Conservation (phyloP, 2,329 filamentous ascomycete species). For the Didymella pinodella region DNA sequence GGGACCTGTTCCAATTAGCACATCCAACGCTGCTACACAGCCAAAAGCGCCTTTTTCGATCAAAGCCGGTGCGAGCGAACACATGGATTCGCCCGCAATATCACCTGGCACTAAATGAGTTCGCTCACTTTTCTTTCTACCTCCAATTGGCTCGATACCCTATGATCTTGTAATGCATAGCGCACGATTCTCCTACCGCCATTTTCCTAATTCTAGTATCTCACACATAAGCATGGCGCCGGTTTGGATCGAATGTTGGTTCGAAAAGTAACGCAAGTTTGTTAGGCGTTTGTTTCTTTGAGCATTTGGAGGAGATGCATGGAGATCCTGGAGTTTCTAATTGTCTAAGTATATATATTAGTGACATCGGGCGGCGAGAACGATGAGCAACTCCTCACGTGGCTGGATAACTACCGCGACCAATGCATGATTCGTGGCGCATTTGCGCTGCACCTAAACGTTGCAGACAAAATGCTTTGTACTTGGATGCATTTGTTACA, state of each 20-base stretch:
- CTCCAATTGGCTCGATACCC: constrained; percentile 17
- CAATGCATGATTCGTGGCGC: constrained; percentile 6
- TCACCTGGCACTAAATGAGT: constrained; percentile 15
- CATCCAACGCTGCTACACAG: neutral
- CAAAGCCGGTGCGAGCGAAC: constrained; percentile 3
- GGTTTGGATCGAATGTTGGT: constrained; percentile 6
- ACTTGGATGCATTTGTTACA: neutral
- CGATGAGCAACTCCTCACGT: neutral
- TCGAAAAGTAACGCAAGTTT: neutral
- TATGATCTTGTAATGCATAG: constrained; percentile 23
- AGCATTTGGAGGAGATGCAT: neutral
- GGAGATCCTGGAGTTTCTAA: neutral
- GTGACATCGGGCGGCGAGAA: neutral
- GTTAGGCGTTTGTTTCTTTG: constrained; percentile 3
- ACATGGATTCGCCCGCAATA: constrained; percentile 21
- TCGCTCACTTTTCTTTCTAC: constrained; percentile 5
- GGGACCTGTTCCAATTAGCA: neutral
- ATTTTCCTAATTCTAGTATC: constrained; percentile 8
- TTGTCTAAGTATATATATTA: constrained; percentile 9
- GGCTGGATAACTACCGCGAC: neutral
- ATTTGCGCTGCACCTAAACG: neutral
- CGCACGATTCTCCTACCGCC: constrained; percentile 8
- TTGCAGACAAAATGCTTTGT: neutral
- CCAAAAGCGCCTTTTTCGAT: constrained; percentile 9
- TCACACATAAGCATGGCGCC: constrained; percentile 17